Base-by-base conservation (phyloP, 1,139 yeast genomes). In the Nakaseomyces bracarensis region DNA sequence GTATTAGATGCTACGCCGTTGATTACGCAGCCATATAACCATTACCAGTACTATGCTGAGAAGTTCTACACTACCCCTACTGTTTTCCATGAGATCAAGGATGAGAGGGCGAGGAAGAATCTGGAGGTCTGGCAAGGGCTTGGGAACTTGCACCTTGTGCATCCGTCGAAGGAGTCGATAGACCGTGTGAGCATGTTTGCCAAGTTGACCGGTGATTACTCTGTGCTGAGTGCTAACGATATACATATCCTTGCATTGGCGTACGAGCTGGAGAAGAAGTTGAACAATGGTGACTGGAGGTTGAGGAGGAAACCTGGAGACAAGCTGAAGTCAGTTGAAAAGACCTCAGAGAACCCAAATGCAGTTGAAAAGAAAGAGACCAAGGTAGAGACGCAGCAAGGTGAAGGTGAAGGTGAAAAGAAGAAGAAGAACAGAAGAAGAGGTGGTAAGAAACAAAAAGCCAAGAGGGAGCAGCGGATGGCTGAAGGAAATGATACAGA, bases 1-100 rank as follows among this genome's bases (percentile, higher is more conserved):
- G 82, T 91, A 13, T 71, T 91, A 51, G 98, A 91, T 71, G 96
- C 97, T 6, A 94, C 95, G 43, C 98, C 98, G 9, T 68, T 91
- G 54, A 82, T 91, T 53, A 82, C 95, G 2, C 93, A 84, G 57
- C 72, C 93, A 5, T 84, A 84, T n/a, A 71, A 86, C 2, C 75
- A 79, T 26, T 70, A 87, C 45, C 81, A 81, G 58, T 76, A 74
- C 48, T 74, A 72, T 57, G 96, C 95, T 0, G 64, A 71, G 19
- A 64, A 65, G 15, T 85, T 83, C 57, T 83, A 72, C 60, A 89
- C 97, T 11, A 86, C 97, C 1, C 97, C 97, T 2, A 89, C 96
- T 1, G 97, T 93, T 16, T 76, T 73, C 56, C 70, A 75, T 26
- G 99, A 93, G 67, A 78, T 93, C 57, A 79, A 75, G 57, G 98